Conservation (phyloP, 495 filamentous ascomycete genomes). For the Rhypophila decipiens region DNA sequence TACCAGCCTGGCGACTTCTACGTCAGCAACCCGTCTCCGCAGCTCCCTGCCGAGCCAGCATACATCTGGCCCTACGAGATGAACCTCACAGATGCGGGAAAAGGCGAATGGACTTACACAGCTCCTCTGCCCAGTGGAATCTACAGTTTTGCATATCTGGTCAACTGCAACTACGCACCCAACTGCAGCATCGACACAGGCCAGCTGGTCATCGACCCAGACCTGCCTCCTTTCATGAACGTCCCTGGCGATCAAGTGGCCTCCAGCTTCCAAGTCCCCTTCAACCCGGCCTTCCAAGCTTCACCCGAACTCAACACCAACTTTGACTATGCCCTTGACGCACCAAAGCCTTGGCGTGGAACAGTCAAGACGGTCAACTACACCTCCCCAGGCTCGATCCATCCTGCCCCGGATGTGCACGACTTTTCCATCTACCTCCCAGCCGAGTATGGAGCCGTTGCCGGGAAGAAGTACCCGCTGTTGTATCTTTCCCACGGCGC, state of each 20-base stretch:
- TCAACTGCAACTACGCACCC: slow-evolving; percentile 25
- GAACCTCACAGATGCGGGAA: slow-evolving; percentile 13
- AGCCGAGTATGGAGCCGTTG: slow-evolving; percentile 19
- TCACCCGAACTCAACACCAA: slow-evolving; percentile 24
- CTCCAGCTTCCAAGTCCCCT: slow-evolving; percentile 32
- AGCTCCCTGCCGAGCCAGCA: slow-evolving; percentile 9
- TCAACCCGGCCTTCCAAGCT: slow-evolving; percentile 20
- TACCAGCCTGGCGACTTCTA: slow-evolving; percentile 27
- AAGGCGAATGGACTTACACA: slow-evolving; percentile 25
- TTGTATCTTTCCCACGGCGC: slow-evolving; percentile 29
- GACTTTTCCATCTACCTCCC: slow-evolving; percentile 25
- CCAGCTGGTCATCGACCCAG: slow-evolving; percentile 27
- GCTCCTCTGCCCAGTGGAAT: slow-evolving; percentile 24
- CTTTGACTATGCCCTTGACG: slow-evolving; percentile 27
- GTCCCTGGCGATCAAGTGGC: slow-evolving; percentile 24
- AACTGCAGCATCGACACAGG: slow-evolving; percentile 28
- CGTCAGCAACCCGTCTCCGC: slow-evolving; percentile 15
- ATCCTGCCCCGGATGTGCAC: slow-evolving; percentile 26
- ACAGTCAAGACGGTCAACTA: slow-evolving; percentile 25
- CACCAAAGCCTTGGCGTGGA: slow-evolving; percentile 14
- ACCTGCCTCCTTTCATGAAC: slow-evolving; percentile 24
- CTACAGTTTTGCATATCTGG: slow-evolving; percentile 25
- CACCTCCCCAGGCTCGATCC: slow-evolving; percentile 25
- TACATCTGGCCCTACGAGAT: slow-evolving; percentile 30
- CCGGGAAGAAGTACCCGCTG: slow-evolving; percentile 21